A percentile compares a stretch with the other conserved stretches of the same genome.
Conservation (phyloP, 495 filamentous ascomycete genomes). For the Hamigera avellanea region DNA sequence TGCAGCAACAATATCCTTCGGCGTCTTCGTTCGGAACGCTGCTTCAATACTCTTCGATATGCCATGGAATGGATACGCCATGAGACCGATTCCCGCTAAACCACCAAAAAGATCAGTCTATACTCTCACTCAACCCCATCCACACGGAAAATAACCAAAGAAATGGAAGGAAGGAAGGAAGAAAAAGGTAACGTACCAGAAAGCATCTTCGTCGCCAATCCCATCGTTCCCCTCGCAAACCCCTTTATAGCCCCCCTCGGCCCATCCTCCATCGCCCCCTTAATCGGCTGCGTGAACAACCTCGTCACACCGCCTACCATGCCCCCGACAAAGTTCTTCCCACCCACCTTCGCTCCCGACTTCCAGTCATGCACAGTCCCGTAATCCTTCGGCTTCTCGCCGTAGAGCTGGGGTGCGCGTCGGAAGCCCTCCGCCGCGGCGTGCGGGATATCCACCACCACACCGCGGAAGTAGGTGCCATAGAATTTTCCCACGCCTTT, state of each 20-base stretch:
- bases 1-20: conserved; percentile 8
- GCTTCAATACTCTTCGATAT: conserved; percentile 15
- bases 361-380: conserved; percentile 24
- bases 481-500: conserved; percentile 23
- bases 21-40: conserved; percentile 12
- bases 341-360: conserved; percentile 19
- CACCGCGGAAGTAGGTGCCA: conserved; percentile 20
- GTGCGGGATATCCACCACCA: conserved; percentile 53
- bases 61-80: conserved; percentile 16
- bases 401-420: conserved; percentile 71
- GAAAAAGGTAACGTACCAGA: conserved; percentile 22
- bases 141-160: not conserved
- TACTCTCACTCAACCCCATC: not conserved
- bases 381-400: conserved; percentile 38
- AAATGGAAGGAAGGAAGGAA: no score
- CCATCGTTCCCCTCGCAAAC: conserved; percentile 62
- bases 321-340: conserved; percentile 54
- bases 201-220: conserved; percentile 53
- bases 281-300: conserved; percentile 51
- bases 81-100: no score
- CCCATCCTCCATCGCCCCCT: conserved; percentile 49
- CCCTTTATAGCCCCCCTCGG: conserved; percentile 52
- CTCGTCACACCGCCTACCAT: conserved; percentile 66
- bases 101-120: conserved; percentile 13
- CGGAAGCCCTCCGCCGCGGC: conserved; percentile 74